These are phyloP conservation scores for Adansonia digitata DNA, from an alignment of 345 rosid species.

Conservation along the genomic window DNA sequence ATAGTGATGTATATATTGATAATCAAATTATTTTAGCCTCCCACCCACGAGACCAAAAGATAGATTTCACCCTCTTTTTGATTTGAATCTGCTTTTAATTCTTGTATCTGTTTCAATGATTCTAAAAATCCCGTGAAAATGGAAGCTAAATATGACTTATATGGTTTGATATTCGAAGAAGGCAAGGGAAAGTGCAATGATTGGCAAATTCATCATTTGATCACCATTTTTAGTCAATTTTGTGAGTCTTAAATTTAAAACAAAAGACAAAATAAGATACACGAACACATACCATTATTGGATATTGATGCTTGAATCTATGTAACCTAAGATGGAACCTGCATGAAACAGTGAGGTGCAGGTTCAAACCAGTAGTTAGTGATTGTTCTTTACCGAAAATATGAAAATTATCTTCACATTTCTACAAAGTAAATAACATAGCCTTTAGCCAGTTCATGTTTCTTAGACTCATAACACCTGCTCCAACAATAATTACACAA, in stretches of 20 bases:
- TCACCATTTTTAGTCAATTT: not conserved
- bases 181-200: not conserved
- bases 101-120: not conserved
- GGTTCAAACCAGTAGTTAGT: not conserved
- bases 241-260: too few species aligned
- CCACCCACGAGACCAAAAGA: too few species aligned
- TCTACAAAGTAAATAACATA: not conserved
- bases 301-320: too few species aligned
- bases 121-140: not conserved
- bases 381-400: not conserved
- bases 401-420: too few species aligned
- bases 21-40: too few species aligned
- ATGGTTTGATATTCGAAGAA: too few species aligned
- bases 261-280: too few species aligned
- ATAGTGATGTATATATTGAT: too few species aligned
- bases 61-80: too few species aligned
- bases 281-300: too few species aligned
- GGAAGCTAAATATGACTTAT: not conserved
- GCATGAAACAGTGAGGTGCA: not conserved
- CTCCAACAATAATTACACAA: constrained; percentile 3
- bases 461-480: not conserved
- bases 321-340: too few species aligned
- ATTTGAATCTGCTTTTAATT: not conserved
- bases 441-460: not conserved
- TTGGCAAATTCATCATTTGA: not conserved